phyloP scores from a whole-genome alignment of 2,329 filamentous ascomycete genomes.

The Cryphonectria radicalis region DNA sequence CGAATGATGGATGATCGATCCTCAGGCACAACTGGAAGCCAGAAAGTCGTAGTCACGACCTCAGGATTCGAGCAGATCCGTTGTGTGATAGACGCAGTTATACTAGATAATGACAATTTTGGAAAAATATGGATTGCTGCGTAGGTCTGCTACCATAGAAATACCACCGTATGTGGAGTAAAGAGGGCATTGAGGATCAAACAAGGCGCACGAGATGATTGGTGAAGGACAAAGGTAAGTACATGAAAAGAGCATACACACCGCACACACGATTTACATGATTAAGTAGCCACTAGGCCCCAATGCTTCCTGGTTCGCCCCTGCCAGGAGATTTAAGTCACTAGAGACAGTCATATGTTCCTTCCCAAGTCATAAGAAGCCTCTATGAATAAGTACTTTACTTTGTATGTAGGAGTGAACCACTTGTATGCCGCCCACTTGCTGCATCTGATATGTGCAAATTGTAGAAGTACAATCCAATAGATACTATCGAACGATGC shows the following conservation, averaged over 20 bases:
- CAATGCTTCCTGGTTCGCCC: not conserved
- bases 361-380: not conserved
- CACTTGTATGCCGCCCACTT: not conserved
- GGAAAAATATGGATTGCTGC: not conserved
- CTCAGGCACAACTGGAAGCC: not conserved
- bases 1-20: not conserved
- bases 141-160: not conserved
- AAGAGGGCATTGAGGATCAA: not conserved
- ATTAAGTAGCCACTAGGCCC: not conserved
- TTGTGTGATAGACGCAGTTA: not conserved
- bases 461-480: not conserved
- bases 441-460: not conserved
- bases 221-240: not conserved
- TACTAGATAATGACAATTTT: not conserved
- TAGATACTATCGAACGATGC: not conserved
- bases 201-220: not conserved
- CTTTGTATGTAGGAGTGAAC: not conserved
- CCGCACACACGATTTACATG: not conserved
- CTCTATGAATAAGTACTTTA: not conserved
- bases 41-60: not conserved
- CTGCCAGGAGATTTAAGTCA: not conserved
- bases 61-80: not conserved
- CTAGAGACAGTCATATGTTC: not conserved
- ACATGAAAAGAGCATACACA: not conserved
- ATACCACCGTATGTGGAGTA: not conserved